phyloP scores from a whole-genome alignment of 2,329 filamentous ascomycete genomes.

The Diaporthe sp. region DNA sequence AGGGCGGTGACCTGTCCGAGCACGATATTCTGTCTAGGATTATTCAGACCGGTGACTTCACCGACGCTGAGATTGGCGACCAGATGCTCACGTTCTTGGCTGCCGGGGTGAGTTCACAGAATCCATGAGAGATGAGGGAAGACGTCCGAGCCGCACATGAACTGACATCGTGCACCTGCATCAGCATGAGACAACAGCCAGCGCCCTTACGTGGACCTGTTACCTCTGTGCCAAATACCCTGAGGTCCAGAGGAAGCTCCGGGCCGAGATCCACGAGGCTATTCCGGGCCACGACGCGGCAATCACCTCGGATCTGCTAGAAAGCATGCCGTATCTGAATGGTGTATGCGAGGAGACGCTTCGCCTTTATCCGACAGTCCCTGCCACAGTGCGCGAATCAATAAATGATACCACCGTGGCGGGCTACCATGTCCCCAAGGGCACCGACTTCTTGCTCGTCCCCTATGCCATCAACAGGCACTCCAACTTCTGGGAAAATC shows the following conservation, averaged over 20 bases:
- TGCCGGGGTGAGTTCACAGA: conserved; percentile 28
- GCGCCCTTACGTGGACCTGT: conserved; percentile 36
- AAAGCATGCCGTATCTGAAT: conserved; percentile 37
- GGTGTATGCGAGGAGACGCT: conserved; percentile 38
- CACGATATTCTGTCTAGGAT: conserved; percentile 36
- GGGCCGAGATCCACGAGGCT: conserved; percentile 30
- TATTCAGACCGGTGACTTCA: conserved; percentile 39
- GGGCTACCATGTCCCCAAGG: conserved; percentile 31
- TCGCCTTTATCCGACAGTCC: conserved; percentile 3
- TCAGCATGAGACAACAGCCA: conserved; percentile 38
- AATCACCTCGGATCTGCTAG: conserved; percentile 34
- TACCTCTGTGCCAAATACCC: conserved; percentile 38
- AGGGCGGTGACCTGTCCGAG: conserved; percentile 33
- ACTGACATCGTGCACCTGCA: not conserved
- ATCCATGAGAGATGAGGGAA: not conserved
- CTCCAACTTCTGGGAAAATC: conserved; percentile 56
- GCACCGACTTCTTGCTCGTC: conserved; percentile 36
- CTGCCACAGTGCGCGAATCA: conserved; percentile 20
- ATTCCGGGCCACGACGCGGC: conserved; percentile 10
- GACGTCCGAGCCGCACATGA: not conserved
- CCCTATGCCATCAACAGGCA: conserved; percentile 55
- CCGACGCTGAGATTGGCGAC: conserved; percentile 32
- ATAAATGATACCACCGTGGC: conserved; percentile 26
- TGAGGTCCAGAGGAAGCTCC: conserved; percentile 35
- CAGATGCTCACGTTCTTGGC: conserved; percentile 38